Evolutionary conservation across 176 grass and related monocot genomes (phyloP).

Genomic region (Oryza punctata): DNA sequence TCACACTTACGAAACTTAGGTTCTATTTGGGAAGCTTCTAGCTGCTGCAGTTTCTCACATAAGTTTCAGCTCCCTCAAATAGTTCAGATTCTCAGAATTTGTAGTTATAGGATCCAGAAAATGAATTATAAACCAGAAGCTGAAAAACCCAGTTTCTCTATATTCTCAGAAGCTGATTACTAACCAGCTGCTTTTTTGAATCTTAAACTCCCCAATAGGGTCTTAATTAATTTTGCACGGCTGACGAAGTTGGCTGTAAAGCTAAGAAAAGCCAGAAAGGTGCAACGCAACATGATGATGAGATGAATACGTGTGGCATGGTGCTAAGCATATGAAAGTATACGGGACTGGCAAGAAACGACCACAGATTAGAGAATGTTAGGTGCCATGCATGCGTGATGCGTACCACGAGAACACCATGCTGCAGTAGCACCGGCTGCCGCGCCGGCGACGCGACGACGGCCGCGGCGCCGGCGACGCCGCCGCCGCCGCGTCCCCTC

Average conservation of each 20-base stretch:
- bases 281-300: neutral
- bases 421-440: constrained; percentile 87
- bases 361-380: neutral
- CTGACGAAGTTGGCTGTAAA: neutral
- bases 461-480: neutral
- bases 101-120: too few species aligned
- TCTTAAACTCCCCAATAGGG: too few species aligned
- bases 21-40: too few species aligned
- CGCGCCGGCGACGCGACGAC: neutral
- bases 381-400: neutral
- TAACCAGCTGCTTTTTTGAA: too few species aligned
- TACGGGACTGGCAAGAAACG: neutral
- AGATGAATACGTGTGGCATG: neutral
- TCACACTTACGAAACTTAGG: neutral
- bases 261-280: neutral
- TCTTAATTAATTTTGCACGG: neutral
- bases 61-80: too few species aligned
- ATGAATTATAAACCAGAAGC: too few species aligned
- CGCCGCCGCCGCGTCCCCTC: constrained; percentile 14
- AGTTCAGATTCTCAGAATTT: too few species aligned
- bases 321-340: constrained; percentile 22
- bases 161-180: too few species aligned
- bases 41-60: too few species aligned
- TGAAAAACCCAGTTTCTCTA: too few species aligned
- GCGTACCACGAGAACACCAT: constrained; percentile 77